Evolutionary conservation across 83 land plant species (phyloP).

Genomic region (Diphasiastrum complanatum): DNA sequence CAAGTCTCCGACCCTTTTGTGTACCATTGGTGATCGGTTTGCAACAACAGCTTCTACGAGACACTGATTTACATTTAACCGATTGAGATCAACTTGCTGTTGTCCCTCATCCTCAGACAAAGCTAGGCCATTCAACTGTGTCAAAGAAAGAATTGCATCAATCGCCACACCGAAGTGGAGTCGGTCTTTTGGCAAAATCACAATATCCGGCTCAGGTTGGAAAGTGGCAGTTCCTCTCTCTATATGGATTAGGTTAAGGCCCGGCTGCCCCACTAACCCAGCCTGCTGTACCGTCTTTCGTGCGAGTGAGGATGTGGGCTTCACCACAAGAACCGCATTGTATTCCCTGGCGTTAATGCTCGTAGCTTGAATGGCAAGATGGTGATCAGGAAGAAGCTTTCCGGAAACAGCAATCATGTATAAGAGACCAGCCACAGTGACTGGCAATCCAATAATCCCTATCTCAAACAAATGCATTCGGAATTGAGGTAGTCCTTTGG

Average conservation of each 20-base stretch:
- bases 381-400: conserved; percentile 29
- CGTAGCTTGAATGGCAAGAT: conserved; percentile 25
- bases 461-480: conserved; percentile 42
- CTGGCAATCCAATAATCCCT: conserved; percentile 35
- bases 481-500: conserved; percentile 34
- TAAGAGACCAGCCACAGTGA: conserved; percentile 38
- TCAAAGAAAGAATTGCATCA: conserved; percentile 29
- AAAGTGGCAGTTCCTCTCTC: conserved; percentile 20
- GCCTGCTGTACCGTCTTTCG: conserved; percentile 30
- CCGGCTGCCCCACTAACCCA: conserved; percentile 29
- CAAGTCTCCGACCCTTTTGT: conserved; percentile 19
- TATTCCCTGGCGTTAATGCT: conserved; percentile 36
- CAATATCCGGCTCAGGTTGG: conserved; percentile 16
- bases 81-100: conserved; percentile 32
- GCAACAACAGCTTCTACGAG: conserved; percentile 39
- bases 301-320: conserved; percentile 27
- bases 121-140: conserved; percentile 36
- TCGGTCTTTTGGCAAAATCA: conserved; percentile 25
- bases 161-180: conserved; percentile 32
- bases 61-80: conserved; percentile 20
- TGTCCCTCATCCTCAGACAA: conserved; percentile 38
- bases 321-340: conserved; percentile 30
- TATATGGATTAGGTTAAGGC: conserved; percentile 26
- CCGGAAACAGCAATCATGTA: conserved; percentile 34
- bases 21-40: conserved; percentile 33